Evolutionary conservation across 345 rosid species (phyloP), one percentile per base, ranked within the genome.

Genomic region (Sapria himalayana): DNA sequence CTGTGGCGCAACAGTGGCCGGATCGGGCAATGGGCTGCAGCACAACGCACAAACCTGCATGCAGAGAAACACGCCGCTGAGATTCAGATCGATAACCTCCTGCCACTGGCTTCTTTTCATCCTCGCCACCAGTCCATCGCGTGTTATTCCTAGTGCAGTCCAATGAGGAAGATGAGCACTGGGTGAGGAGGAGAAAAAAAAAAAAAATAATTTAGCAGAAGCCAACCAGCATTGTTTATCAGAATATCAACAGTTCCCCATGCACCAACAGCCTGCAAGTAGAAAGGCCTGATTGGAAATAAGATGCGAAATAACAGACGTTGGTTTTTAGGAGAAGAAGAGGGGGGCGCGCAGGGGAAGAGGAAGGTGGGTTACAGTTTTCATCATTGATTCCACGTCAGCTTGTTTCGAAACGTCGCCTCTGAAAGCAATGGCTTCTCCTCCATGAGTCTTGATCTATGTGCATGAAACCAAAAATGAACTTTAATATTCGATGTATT

Each of bases 201-300:
- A n/a, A n/a, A n/a, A n/a, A n/a, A n/a, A n/a, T n/a, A n/a, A n/a
- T n/a, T n/a, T n/a, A n/a, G n/a, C n/a, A n/a, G n/a, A n/a, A n/a
- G n/a, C n/a, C 33, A 49, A 89, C 98, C 98, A 60, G 99, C 99
- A 65, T 91, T 91, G 69, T 91, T 91, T 27, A 91, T 48, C 69
- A 91, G 63, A 19, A 91, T 60, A 54, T 89, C 95, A 59, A 91
- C 63, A 0, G 99, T 91, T 69, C 95, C 99, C 93, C 95, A 91
- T 17, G 71, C 66, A 60, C 84, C 86, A 41, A 69, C 56, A 52
- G 92, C 99, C 99, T 91, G 76, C 57, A 64, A 46, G 45, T 36
- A 39, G n/a, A n/a, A n/a, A n/a, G n/a, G n/a, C n/a, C n/a, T n/a
- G n/a, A n/a, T n/a, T n/a, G n/a, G n/a, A n/a, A n/a, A n/a, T n/a